Evolutionary conservation across 495 filamentous ascomycete species (phyloP), one percentile per base, ranked within the genome.

Genomic region (Penicillium waksmanii): DNA sequence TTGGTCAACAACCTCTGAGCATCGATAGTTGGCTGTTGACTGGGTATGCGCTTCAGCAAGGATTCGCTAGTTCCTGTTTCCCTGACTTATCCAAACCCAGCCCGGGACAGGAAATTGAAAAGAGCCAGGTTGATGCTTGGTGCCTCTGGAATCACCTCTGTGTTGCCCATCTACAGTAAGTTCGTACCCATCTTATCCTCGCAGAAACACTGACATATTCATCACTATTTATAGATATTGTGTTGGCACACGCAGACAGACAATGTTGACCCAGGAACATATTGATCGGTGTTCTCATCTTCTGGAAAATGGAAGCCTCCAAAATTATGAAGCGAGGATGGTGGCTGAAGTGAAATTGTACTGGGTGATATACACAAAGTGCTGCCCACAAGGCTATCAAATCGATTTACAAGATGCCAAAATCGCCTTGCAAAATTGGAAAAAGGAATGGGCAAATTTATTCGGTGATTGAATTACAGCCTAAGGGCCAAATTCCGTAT

Each of bases 21-120:
- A 40, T 53, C 10, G 51, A 53, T 15, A 53, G 51, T 34, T 53
- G 51, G 51, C 51, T 53, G 34, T 19, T 53, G 36, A 53, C 51
- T 7, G 51, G 51, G 5, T 53, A 53, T 19, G 51, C 51, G 18
- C 34, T 53, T 21, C 51, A 53, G n/a, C 51, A 53, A 19, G 51
- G 51, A 12, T 40, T 42, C 21, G 51, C 35, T 0, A 53, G 51
- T n/a, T 25, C 51, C 1, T 53, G 51, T n/a, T 53, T 53, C 19
- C 17, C 34, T 11, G 35, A 40, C 4, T 13, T 40, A 8, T 53
- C 51, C 1, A 40, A 19, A n/a, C n/a, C 8, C 6, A 25, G 35
- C 13, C 15, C 8, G 34, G 9, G 21, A 3, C 9, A 18, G 18
- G 4, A 52, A 15, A 33, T 53, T 42, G 15, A 40, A 18, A 42